Conservation (phyloP, 2,329 filamentous ascomycete species). For the Zasmidium angulare region DNA sequence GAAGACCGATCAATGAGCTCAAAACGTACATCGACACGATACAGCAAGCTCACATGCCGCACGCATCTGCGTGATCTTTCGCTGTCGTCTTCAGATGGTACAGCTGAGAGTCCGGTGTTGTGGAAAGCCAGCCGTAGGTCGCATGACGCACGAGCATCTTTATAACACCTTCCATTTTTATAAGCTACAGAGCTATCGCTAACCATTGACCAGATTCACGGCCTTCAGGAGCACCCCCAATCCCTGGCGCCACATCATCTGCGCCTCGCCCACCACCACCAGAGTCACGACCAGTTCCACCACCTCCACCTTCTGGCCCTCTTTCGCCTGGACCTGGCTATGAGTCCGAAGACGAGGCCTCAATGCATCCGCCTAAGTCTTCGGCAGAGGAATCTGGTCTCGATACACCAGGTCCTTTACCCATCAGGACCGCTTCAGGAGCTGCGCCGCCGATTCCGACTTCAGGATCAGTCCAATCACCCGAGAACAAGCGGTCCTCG, state of each 20-base stretch:
- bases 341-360: slow-evolving; percentile 85
- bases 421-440: slow-evolving; percentile 34
- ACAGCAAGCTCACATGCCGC: slow-evolving; percentile 9
- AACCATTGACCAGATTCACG: slow-evolving; percentile 20
- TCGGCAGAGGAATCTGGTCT: slow-evolving; percentile 39
- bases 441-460: slow-evolving; percentile 37
- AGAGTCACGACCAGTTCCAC: slow-evolving; percentile 35
- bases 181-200: slow-evolving; percentile 5
- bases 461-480: slow-evolving; percentile 26
- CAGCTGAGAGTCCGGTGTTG: slow-evolving; percentile 7
- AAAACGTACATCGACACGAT: slow-evolving; percentile 9
- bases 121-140: slow-evolving; percentile 8
- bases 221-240: slow-evolving; percentile 20
- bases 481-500: slow-evolving; percentile 40
- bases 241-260: slow-evolving; percentile 17
- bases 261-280: slow-evolving; percentile 13
- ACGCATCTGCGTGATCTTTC: slow-evolving; percentile 7
- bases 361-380: slow-evolving; percentile 46
- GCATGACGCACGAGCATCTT: slow-evolving; percentile 13
- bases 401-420: slow-evolving; percentile 28
- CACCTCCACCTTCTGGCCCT: slow-evolving; percentile 33
- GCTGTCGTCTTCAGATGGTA: slow-evolving; percentile 14
- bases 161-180: no score
- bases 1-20: slow-evolving; percentile 7
- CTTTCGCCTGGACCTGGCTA: slow-evolving; percentile 74